phyloP scores from a whole-genome alignment of 2,329 filamentous ascomycete species.

The Fusarium acutatum region DNA sequence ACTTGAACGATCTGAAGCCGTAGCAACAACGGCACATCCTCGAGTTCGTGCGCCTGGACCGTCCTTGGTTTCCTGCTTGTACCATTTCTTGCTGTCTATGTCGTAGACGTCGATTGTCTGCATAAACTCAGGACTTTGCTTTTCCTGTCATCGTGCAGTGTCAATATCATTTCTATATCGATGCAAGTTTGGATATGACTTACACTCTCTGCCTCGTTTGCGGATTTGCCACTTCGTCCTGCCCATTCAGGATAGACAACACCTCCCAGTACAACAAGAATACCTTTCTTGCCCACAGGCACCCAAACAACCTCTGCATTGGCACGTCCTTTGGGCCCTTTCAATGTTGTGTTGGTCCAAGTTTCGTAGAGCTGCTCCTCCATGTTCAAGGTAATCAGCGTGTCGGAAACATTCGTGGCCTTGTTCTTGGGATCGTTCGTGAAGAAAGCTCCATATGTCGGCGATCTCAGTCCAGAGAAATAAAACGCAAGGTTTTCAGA shows the following conservation, averaged over 20 bases:
- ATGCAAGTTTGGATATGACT: conserved; percentile 17
- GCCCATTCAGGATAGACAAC: conserved; percentile 68
- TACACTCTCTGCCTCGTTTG: conserved; percentile 46
- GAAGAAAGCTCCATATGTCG: conserved; percentile 60
- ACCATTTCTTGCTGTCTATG: conserved; percentile 73
- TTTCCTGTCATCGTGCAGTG: conserved; percentile 52
- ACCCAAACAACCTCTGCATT: conserved; percentile 77
- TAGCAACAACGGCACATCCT: conserved; percentile 79
- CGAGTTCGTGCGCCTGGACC: conserved; percentile 67
- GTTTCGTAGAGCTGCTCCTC: conserved; percentile 54
- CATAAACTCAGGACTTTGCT: conserved; percentile 76
- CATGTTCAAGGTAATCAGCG: conserved; percentile 70
- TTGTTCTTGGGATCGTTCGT: conserved; percentile 44
- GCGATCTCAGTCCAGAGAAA: conserved; percentile 69
- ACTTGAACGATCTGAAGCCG: conserved; percentile 74
- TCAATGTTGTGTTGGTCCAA: conserved; percentile 67
- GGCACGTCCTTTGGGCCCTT: conserved; percentile 61
- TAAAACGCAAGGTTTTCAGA: conserved; percentile 78
- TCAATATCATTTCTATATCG: not conserved
- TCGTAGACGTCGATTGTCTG: conserved; percentile 80
- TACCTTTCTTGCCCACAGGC: conserved; percentile 78
- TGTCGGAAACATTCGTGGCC: conserved; percentile 60
- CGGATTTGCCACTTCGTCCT: conserved; percentile 35
- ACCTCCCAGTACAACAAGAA: conserved; percentile 80
- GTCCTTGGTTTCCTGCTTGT: conserved; percentile 70